Evolutionary conservation across 108 stramenopile species (phyloP).

Genomic region (Schizochytrium sp.): DNA sequence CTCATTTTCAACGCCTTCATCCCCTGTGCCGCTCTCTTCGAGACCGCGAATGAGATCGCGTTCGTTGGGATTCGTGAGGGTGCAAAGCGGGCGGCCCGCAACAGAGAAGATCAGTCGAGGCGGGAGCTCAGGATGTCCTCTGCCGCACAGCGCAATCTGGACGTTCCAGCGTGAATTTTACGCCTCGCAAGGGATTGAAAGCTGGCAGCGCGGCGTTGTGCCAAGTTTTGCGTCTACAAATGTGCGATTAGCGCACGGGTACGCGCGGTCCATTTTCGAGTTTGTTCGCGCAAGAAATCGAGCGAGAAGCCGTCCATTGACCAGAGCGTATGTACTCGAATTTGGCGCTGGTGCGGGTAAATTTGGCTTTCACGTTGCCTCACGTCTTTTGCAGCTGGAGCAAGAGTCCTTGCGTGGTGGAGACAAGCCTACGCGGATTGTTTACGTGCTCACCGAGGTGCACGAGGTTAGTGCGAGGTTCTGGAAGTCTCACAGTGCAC

Average conservation of each 20-base stretch:
- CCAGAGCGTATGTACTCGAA: not conserved
- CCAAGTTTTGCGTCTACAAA: not conserved
- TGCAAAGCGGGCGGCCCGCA: not conserved
- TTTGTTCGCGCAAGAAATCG: not conserved
- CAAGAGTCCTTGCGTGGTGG: not conserved
- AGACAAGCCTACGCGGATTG: not conserved
- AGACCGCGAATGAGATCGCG: too few relatives aligned
- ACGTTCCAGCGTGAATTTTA: not conserved
- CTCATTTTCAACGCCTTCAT: too few relatives aligned
- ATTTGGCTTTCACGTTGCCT: not conserved
- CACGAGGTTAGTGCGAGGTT: not conserved
- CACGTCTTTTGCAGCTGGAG: not conserved
- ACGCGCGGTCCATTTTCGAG: conserved; percentile 7
- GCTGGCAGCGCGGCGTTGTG: not conserved
- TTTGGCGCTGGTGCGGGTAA: conserved; percentile 4
- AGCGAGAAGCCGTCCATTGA: not conserved
- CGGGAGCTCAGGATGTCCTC: not conserved
- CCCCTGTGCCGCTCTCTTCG: too few relatives aligned
- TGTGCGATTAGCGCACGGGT: not conserved
- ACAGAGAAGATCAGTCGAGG: not conserved
- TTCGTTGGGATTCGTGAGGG: too few relatives aligned
- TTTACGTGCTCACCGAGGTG: conserved; percentile 9
- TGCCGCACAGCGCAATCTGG: not conserved
- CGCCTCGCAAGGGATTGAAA: not conserved
- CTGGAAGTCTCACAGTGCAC: not conserved